These are phyloP conservation scores for Porodaedalea pini DNA, from an alignment of 1,284 basidiomycete species.

Conservation along the genomic window DNA sequence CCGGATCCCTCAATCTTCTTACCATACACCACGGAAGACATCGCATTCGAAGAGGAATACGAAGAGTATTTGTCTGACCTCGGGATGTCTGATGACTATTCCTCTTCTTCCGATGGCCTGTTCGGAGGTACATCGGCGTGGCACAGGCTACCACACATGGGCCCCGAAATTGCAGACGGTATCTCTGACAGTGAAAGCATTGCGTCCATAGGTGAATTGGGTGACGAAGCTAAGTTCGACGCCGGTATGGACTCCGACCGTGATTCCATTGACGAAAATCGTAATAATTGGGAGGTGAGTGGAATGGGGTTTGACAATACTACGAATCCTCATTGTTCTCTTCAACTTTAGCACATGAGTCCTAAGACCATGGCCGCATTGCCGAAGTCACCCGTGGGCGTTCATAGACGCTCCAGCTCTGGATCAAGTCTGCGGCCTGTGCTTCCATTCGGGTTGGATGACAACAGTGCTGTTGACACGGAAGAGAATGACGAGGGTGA, in stretches of 20 bases:
- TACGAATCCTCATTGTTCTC: not conserved
- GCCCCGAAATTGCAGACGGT: constrained; percentile 67
- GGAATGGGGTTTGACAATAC: not conserved
- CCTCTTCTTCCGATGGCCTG: constrained; percentile 31
- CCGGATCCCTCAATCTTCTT: constrained; percentile 81
- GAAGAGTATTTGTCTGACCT: constrained; percentile 84
- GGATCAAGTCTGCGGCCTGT: constrained; percentile 80
- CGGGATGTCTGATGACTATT: constrained; percentile 49
- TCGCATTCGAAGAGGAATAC: constrained; percentile 85
- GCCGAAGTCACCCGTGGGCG: constrained; percentile 80
- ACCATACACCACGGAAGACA: constrained; percentile 80
- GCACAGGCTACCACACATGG: constrained; percentile 69
- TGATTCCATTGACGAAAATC: constrained; percentile 68
- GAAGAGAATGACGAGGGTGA: constrained; percentile 59
- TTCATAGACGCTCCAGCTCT: constrained; percentile 69
- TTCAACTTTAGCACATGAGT: constrained; percentile 79
- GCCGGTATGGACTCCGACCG: constrained; percentile 45
- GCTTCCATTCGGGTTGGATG: constrained; percentile 74
- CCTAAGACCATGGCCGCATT: constrained; percentile 88
- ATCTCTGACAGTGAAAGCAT: constrained; percentile 91
- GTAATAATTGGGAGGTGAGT: constrained; percentile 92
- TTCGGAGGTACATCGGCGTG: constrained; percentile 65
- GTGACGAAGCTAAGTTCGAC: constrained; percentile 70
- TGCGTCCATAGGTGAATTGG: constrained; percentile 81
- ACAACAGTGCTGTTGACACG: constrained; percentile 59